Evolutionary conservation across 805 yeast genomes (phyloP).

Genomic region (Candida orba): DNA sequence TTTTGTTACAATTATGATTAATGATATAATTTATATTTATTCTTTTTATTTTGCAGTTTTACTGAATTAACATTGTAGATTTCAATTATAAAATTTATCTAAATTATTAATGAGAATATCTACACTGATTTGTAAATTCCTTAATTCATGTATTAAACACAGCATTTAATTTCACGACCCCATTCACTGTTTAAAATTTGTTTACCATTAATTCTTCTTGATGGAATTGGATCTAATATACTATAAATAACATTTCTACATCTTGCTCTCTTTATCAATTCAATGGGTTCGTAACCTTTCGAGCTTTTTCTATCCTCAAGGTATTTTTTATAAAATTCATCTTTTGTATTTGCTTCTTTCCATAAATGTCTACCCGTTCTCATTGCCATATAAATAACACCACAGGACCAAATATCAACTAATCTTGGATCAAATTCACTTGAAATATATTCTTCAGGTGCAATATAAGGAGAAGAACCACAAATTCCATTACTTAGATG

Average conservation of each 20-base stretch:
- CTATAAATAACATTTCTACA: conserved; percentile 92
- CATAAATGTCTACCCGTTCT: conserved; percentile 91
- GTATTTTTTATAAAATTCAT: conserved; percentile 73
- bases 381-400: conserved; percentile 90
- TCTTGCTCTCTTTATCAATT: conserved; percentile 71
- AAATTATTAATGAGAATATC: too few species aligned
- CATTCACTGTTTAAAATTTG: conserved; percentile 91
- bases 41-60: too few species aligned
- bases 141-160: conserved; percentile 8
- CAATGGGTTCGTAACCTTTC: conserved; percentile 89
- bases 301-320: conserved; percentile 72
- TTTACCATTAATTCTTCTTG: conserved; percentile 77
- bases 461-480: conserved; percentile 86
- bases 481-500: conserved; percentile 70
- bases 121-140: too few species aligned
- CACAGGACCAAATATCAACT: conserved; percentile 90
- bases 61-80: too few species aligned
- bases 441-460: conserved; percentile 72
- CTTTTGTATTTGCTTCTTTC: conserved; percentile 76
- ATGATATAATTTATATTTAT: too few species aligned
- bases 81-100: too few species aligned
- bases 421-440: conserved; percentile 73
- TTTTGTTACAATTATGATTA: too few species aligned
- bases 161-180: conserved; percentile 71
- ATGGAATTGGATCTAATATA: conserved; percentile 85